A percentile compares a stretch with the other conserved stretches of the same genome.
Evolutionary conservation across 805 yeast genomes (phyloP).

Genomic region (Sugiyamaella floridensis): DNA sequence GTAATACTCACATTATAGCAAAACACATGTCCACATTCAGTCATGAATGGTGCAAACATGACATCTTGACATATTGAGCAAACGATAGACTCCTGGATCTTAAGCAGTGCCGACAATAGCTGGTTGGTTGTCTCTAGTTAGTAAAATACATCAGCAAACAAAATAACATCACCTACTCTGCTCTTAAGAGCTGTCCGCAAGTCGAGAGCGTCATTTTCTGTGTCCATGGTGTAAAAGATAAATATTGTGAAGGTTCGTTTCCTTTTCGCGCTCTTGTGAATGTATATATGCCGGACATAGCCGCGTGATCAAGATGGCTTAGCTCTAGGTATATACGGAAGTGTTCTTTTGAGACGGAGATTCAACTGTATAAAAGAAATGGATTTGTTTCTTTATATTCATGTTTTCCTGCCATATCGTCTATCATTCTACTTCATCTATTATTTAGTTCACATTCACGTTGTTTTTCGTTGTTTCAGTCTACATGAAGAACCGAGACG

Average conservation of each 20-base stretch:
- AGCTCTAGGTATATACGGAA: too few species aligned
- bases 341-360: too few species aligned
- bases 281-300: background rate
- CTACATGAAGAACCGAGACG: background rate
- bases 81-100: conserved; percentile 17
- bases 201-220: background rate
- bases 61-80: conserved; percentile 58
- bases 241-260: background rate
- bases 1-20: conserved; percentile 41
- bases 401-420: too few species aligned
- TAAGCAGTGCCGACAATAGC: conserved; percentile 3
- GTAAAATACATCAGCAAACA: background rate
- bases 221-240: background rate
- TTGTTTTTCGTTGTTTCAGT: too few species aligned
- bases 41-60: conserved; percentile 51
- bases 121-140: background rate
- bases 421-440: too few species aligned
- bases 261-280: too few species aligned
- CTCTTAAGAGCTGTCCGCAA: background rate
- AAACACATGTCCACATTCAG: conserved; percentile 59
- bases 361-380: too few species aligned
- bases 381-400: too few species aligned
- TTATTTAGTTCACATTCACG: too few species aligned
- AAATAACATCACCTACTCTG: background rate
- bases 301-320: background rate